Base-by-base conservation (phyloP, 768 basidiomycete genomes). In the Porpolomopsis calyptriformis region DNA sequence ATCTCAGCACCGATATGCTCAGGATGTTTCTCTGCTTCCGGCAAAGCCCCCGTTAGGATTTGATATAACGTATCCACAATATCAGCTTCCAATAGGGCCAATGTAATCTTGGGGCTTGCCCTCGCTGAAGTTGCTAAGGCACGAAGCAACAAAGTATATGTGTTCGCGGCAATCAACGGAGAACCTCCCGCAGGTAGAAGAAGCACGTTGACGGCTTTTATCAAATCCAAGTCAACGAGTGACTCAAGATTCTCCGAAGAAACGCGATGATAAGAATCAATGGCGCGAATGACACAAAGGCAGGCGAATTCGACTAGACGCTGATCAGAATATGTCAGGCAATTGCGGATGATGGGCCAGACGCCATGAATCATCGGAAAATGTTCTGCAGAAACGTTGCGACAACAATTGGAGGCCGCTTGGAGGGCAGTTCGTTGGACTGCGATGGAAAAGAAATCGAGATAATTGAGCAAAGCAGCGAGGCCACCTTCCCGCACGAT, bases 391-490 rank as follows among this genome's bases (percentile, higher is more conserved):
- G 89, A 82, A 43, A 96, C 78, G 60, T 90, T 90, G 40, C 91
- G 80, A 65, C 96, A 98, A 56, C 96, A 98, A 56, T 97, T 97
- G 26, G 94, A 84, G 1, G 93, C 93, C 14, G 96, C 93, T 55
- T 96, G 92, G 20, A 99, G 69, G 19, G 96, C 96, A 0, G 92
- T 98, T 41, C 96, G 78, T 61, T 99, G 96, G 10, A 97, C 93
- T 24, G 92, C 88, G 55, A 93, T 97, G 12, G 90, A 92, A 68
- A 98, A 98, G 69, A 99, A 99, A 66, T 98, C 94, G 55, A 99
- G 80, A 64, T 88, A 97, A 60, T 88, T 91, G 55, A 98, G 78
- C 31, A 98, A 70, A 22, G 94, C 93, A 8, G 86, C 79, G 16
- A 99, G 73, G 22, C 96, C 96, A 43, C 91, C 91, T 67, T 97